Percentiles rank a stretch among this genome's conserved stretches.
Conservation (phyloP, 257 asterid genomes). For the Ballota nigra region DNA sequence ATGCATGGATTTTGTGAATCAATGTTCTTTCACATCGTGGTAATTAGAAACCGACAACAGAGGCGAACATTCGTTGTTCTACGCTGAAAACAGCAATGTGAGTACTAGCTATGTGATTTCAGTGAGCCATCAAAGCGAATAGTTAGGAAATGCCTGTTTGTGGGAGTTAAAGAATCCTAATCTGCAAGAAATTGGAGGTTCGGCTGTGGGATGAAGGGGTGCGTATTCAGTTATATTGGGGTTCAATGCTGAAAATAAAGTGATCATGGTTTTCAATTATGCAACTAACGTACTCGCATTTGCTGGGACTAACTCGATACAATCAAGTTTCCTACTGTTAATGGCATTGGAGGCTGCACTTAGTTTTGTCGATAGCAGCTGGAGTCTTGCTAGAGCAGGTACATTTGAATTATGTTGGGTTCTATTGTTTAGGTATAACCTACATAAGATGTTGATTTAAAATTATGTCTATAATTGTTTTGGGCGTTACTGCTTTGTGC, state of each 20-base stretch:
- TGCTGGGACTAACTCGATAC: slow-evolving; percentile 50
- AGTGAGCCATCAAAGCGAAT: slow-evolving; percentile 25
- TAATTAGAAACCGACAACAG: slow-evolving; percentile 47
- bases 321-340: slow-evolving; percentile 47
- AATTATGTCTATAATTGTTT: background rate
- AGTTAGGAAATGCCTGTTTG: slow-evolving; percentile 62
- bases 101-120: slow-evolving; percentile 60
- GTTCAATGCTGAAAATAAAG: slow-evolving; percentile 41
- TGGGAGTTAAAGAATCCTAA: slow-evolving; percentile 58
- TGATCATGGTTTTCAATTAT: slow-evolving; percentile 42
- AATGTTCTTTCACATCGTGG: slow-evolving; percentile 39
- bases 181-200: slow-evolving; percentile 41
- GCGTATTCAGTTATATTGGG: slow-evolving; percentile 32
- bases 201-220: slow-evolving; percentile 49
- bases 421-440: background rate
- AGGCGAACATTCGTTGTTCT: slow-evolving; percentile 51
- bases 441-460: background rate
- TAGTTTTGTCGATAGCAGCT: slow-evolving; percentile 33
- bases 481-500: slow-evolving; percentile 26
- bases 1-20: slow-evolving; percentile 42
- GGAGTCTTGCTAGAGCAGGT: slow-evolving; percentile 67
- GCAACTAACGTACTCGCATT: slow-evolving; percentile 48
- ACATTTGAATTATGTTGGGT: background rate
- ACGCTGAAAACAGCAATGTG: slow-evolving; percentile 42
- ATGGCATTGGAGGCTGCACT: slow-evolving; percentile 69